Percentiles rank a stretch among this genome's conserved stretches.
phyloP scores from a whole-genome alignment of 2,329 filamentous ascomycete species.

The Aspergillus fijiensis region DNA sequence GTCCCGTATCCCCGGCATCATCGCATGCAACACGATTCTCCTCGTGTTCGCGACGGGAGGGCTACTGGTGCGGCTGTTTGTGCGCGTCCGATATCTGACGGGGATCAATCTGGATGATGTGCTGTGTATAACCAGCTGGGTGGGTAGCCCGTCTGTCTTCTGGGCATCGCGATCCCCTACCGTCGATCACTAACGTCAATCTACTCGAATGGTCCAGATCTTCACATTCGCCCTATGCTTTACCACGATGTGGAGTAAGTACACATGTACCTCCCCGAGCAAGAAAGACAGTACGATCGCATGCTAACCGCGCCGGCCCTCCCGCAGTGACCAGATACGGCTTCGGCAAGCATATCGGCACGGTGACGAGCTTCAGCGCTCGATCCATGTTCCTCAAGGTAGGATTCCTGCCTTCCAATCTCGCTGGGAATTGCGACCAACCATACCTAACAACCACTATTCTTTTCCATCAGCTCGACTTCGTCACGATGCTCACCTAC shows the following conservation, averaged over 20 bases:
- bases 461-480: slow-evolving; percentile 16
- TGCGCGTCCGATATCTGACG: slow-evolving; percentile 17
- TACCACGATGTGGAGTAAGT: slow-evolving; percentile 12
- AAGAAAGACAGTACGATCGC: neutral
- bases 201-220: neutral
- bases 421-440: no score
- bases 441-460: no score
- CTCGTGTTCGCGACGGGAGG: slow-evolving; percentile 10
- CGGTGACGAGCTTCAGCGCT: neutral
- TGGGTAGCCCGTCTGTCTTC: neutral
- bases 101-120: slow-evolving; percentile 19
- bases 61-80: slow-evolving; percentile 18
- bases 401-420: neutral
- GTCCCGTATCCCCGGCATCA: slow-evolving; percentile 13
- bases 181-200: neutral
- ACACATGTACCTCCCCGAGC: neutral
- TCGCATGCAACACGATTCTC: slow-evolving; percentile 18
- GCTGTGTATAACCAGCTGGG: slow-evolving; percentile 19
- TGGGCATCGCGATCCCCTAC: no score
- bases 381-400: slow-evolving; percentile 22
- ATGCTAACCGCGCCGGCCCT: neutral
- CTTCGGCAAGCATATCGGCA: slow-evolving; percentile 21
- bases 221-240: slow-evolving; percentile 15
- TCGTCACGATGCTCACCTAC: slow-evolving; percentile 22
- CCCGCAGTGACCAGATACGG: slow-evolving; percentile 23